Conservation (phyloP, 345 rosid genomes). For the Psidium guajava region DNA sequence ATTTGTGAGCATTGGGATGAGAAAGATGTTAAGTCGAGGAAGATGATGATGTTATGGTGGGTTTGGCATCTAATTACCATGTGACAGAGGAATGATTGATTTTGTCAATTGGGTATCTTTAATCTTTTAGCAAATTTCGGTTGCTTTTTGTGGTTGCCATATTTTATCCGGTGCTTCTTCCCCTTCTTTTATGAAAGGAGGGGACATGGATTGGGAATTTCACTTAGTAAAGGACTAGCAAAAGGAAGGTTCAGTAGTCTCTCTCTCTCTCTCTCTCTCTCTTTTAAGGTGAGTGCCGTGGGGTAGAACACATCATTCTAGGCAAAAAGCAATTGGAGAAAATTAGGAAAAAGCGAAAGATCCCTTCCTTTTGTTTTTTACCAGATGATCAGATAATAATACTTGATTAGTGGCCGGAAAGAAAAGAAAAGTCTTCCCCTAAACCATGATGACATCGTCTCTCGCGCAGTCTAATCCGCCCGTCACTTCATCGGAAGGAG, state of each 20-base stretch:
- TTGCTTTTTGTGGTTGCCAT: background rate
- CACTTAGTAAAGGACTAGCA: background rate
- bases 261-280: too few relatives aligned
- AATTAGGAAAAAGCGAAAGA: background rate
- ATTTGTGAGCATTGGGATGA: background rate
- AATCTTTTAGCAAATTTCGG: background rate
- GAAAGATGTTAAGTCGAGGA: background rate
- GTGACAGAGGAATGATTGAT: background rate
- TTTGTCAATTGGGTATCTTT: background rate
- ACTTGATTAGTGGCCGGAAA: background rate
- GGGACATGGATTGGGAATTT: background rate
- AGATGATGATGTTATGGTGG: background rate
- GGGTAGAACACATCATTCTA: background rate
- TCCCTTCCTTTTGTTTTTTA: background rate
- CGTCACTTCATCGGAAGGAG: background rate
- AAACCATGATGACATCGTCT: background rate
- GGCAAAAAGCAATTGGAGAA: background rate
- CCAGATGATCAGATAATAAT: background rate
- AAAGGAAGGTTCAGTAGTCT: background rate
- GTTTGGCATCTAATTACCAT: background rate
- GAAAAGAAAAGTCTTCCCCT: background rate
- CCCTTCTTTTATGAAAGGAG: background rate
- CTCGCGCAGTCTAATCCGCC: background rate
- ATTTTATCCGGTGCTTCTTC: background rate
- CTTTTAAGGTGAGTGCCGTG: background rate